Evolutionary conservation across 257 asterid genomes (phyloP).

Genomic region (Solanum paucissectum): DNA sequence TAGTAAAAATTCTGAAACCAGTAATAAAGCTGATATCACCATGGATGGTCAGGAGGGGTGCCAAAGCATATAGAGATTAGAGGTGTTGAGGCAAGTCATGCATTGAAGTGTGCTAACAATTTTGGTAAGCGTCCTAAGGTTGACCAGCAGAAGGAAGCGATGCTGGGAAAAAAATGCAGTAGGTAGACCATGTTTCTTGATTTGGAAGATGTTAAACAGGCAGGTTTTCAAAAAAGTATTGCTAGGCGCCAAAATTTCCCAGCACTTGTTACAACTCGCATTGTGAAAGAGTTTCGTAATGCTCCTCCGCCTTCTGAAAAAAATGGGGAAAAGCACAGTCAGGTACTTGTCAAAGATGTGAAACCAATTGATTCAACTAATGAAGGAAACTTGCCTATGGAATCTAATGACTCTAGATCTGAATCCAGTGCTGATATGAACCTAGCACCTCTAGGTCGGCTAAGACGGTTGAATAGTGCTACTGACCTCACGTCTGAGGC

Average conservation of each 20-base stretch:
- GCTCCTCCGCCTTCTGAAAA: conserved; percentile 36
- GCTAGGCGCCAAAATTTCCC: conserved; percentile 84
- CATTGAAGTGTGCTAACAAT: conserved; percentile 51
- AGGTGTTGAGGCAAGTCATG: conserved; percentile 80
- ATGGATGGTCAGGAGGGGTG: conserved; percentile 45
- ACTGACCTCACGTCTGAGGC: conserved; percentile 52
- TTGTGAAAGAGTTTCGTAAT: conserved; percentile 57
- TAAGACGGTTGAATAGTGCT: conserved; percentile 54
- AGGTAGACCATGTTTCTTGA: conserved; percentile 94
- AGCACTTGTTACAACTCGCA: conserved; percentile 58
- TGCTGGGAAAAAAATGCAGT: conserved; percentile 92
- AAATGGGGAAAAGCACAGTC: conserved; percentile 58
- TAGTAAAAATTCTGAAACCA: conserved; percentile 17
- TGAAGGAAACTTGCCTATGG: conserved; percentile 46
- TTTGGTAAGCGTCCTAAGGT: conserved; percentile 77
- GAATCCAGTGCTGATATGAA: conserved; percentile 61
- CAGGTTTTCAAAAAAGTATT: conserved; percentile 56
- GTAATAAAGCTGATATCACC: conserved; percentile 23
- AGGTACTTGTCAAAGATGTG: conserved; percentile 37
- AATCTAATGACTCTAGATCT: conserved; percentile 51
- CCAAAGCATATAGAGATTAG: conserved; percentile 62
- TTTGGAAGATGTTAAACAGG: conserved; percentile 90
- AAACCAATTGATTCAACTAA: conserved; percentile 44
- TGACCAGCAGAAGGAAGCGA: conserved; percentile 86
- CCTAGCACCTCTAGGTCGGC: conserved; percentile 35